Evolutionary conservation across 2,329 filamentous ascomycete species (phyloP).

Genomic region (Pochonia chlamydosporia): DNA sequence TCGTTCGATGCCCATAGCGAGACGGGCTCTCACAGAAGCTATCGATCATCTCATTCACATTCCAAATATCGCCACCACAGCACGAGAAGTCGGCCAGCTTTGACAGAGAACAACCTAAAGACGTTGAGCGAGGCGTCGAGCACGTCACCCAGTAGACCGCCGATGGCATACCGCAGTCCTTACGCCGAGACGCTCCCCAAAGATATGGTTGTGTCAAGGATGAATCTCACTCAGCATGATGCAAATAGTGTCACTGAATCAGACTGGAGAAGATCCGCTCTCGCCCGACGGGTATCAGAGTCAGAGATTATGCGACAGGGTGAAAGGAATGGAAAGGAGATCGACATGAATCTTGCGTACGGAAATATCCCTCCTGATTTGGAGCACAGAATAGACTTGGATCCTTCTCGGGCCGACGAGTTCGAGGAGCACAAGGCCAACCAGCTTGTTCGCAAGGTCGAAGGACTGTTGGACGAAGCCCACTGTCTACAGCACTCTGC

Average conservation of each 20-base stretch:
- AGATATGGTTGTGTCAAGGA: constrained; percentile 35
- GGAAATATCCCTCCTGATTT: constrained; percentile 73
- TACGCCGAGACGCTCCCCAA: constrained; percentile 31
- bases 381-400: constrained; percentile 40
- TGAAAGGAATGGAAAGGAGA: constrained; percentile 37
- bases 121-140: constrained; percentile 48
- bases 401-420: constrained; percentile 46
- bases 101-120: constrained; percentile 49
- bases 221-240: constrained; percentile 19
- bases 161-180: constrained; percentile 34
- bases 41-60: constrained; percentile 29
- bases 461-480: constrained; percentile 75
- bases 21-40: constrained; percentile 37
- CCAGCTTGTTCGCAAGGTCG: constrained; percentile 66
- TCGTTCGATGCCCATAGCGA: constrained; percentile 25
- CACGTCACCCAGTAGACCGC: constrained; percentile 38
- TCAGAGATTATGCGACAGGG: constrained; percentile 24
- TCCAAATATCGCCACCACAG: constrained; percentile 25
- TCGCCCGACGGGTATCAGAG: constrained; percentile 32
- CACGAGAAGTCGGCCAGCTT: constrained; percentile 28
- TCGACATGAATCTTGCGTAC: constrained; percentile 91
- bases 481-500: constrained; percentile 85
- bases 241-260: constrained; percentile 18
- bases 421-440: constrained; percentile 46
- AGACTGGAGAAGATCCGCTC: constrained; percentile 9